Evolutionary conservation across 345 rosid genomes (phyloP).

Genomic region (Heritiera fomes): DNA sequence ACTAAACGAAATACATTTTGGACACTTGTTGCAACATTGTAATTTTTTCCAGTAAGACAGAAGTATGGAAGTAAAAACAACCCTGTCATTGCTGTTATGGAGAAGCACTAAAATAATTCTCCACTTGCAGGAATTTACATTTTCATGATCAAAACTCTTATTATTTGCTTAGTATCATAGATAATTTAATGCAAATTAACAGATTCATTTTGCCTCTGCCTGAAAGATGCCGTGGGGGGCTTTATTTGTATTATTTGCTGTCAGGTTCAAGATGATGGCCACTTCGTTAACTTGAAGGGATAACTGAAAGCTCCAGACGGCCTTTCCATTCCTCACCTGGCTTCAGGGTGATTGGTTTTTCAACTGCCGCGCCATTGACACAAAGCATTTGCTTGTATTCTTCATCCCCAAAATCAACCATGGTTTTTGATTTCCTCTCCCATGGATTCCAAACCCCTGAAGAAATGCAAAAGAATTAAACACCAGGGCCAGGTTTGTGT

Average conservation of each 20-base stretch:
- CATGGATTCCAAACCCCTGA: conserved; percentile 99
- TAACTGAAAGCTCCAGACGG: conserved; percentile 61
- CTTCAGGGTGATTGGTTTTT: conserved; percentile 75
- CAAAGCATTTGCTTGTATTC: conserved; percentile 92
- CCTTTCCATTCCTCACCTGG: conserved; percentile 99
- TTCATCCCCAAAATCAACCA: conserved; percentile 80
- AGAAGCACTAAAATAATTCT: conserved; percentile 19
- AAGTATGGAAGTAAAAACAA: conserved; percentile 1
- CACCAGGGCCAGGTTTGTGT: not conserved
- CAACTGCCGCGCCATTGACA: conserved; percentile 86
- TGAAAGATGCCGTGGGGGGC: not conserved
- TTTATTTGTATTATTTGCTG: not conserved
- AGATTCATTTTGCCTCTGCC: not conserved
- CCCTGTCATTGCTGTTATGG: not conserved
- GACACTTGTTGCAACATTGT: conserved; percentile 3
- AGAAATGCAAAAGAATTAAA: not conserved
- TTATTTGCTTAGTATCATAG: not conserved
- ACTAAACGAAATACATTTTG: not conserved
- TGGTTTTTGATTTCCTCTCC: conserved; percentile 89
- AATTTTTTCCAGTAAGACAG: not conserved
- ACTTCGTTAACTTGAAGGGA: conserved; percentile 44
- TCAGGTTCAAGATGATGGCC: not conserved
- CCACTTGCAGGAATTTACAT: conserved; percentile 19
- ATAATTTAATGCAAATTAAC: not conserved
- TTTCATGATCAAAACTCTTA: not conserved